A percentile compares a stretch with the other conserved stretches of the same genome.
These are phyloP conservation scores for Venturia pyrina DNA, from an alignment of 2,329 filamentous ascomycete genomes.

Conservation along the genomic window DNA sequence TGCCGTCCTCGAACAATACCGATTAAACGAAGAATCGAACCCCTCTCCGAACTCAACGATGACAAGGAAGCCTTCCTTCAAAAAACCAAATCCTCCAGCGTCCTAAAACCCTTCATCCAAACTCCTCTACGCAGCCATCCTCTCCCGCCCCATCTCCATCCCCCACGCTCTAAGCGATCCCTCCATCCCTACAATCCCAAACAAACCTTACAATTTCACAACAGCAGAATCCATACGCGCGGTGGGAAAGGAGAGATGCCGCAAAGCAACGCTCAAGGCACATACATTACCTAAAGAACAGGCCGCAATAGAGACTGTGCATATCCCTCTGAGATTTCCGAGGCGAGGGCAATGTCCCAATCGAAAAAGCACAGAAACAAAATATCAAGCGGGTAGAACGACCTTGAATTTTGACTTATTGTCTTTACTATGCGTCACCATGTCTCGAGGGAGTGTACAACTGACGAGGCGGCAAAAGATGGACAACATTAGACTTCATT, in stretches of 20 bases:
- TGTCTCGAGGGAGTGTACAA: slow-evolving; percentile 29
- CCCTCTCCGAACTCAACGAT: slow-evolving; percentile 18
- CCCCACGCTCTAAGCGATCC: slow-evolving; percentile 34
- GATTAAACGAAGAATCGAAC: slow-evolving; percentile 24
- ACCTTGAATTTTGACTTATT: too few species aligned
- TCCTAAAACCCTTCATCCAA: too few species aligned
- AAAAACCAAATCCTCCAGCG: too few species aligned
- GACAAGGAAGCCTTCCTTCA: slow-evolving; percentile 15
- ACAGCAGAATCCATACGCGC: slow-evolving; percentile 24
- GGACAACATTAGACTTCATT: slow-evolving; percentile 34
- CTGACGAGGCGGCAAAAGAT: too few species aligned
- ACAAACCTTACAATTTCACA: slow-evolving; percentile 32
- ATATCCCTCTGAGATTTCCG: slow-evolving; percentile 19
- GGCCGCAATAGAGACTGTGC: slow-evolving; percentile 31
- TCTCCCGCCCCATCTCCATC: slow-evolving; percentile 35
- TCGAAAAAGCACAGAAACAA: slow-evolving; percentile 25
- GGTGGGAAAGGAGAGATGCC: slow-evolving; percentile 28
- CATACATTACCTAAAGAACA: slow-evolving; percentile 37
- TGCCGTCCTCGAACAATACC: slow-evolving; percentile 21
- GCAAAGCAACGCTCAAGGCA: slow-evolving; percentile 32
- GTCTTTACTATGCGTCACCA: slow-evolving; percentile 12
- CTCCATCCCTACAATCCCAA: slow-evolving; percentile 34
- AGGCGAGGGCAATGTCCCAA: slow-evolving; percentile 20
- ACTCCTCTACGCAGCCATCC: slow-evolving; percentile 32
- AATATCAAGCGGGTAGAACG: too few species aligned